Evolutionary conservation across 2,329 filamentous ascomycete genomes (phyloP), one percentile per base, ranked within the genome.

Genomic region (Talaromyces pinophilus): DNA sequence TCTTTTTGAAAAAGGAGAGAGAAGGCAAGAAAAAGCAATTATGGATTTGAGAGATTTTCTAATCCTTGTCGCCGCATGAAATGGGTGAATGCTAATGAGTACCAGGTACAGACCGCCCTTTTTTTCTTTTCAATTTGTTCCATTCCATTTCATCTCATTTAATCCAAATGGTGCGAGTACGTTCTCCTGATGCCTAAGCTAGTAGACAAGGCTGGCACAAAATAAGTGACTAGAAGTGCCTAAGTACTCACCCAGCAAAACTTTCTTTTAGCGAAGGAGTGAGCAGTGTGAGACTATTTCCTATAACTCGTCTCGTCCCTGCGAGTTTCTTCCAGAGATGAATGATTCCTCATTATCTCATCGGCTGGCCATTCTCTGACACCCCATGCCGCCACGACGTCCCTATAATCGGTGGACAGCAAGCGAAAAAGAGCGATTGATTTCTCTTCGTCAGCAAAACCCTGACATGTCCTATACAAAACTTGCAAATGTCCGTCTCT

Each of bases 131-230:
- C 22, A 50, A 17, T 25, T 25, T 25, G 22, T 50, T 25, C 46
- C 46, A 50, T 11, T 48, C 13, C 4, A 10, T 48, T 48, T 22
- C 10, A 13, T 25, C 19, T 25, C 5, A 7, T 28, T 15, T 50
- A 15, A 28, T 7, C 6, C 22, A 25, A 46, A 19, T 10, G n/a
- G 46, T 17, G 46, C 46, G 2, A 28, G 46, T 22, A 28, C 22
- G 46, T 50, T 50, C 22, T 25, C 46, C 22, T 50, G 22, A 50
- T 15, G 13, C 44, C 46, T 50, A 50, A 50, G 25, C 19, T 28
- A 50, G 46, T 50, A 50, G 46, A 50, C 46, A 50, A 50, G 46
- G 46, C 46, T 50, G 19, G 13, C 46, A 50, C 46, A 50, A 5
- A 6, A 13, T n/a, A 50, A 25, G 46, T 25, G 13, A 50, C 22